A percentile compares a stretch with the other conserved stretches of the same genome.
These are phyloP conservation scores for Populus trichocarpa DNA, from an alignment of 441 rosid genomes.

Conservation along the genomic window DNA sequence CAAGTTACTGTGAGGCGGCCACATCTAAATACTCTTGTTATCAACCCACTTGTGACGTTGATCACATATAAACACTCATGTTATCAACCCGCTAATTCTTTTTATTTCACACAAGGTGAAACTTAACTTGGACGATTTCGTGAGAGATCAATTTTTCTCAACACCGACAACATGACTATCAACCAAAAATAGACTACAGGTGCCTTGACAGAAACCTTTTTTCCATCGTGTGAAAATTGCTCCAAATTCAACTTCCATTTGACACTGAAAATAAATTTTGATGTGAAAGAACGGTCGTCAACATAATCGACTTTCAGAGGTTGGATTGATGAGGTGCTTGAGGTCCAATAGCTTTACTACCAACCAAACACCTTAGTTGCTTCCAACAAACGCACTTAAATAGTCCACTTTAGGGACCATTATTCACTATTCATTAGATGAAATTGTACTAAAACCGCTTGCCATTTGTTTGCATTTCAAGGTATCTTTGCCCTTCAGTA, in stretches of 20 bases:
- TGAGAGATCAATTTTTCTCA: neutral
- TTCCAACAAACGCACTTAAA: constrained; percentile 10
- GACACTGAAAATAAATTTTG: neutral
- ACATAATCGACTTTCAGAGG: neutral
- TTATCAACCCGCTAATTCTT: neutral
- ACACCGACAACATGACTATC: neutral
- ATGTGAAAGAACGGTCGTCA: neutral
- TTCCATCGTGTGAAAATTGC: neutral
- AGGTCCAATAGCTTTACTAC: neutral
- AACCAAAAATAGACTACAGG: neutral
- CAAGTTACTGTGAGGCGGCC: no score
- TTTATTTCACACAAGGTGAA: neutral
- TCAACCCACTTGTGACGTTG: no score
- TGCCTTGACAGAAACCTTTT: neutral
- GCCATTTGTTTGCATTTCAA: constrained; percentile 13
- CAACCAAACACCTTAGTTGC: constrained; percentile 1
- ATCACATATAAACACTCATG: neutral
- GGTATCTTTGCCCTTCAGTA: constrained; percentile 6
- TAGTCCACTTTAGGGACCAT: constrained; percentile 20
- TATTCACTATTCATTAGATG: constrained; percentile 7
- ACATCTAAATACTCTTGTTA: no score
- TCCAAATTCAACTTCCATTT: neutral
- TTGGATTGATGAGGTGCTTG: neutral
- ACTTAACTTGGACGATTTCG: neutral
- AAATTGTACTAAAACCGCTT: constrained; percentile 7